Evolutionary conservation across 1,139 yeast genomes (phyloP).

Genomic region (Hyphopichia wangnamkhiaoensis): DNA sequence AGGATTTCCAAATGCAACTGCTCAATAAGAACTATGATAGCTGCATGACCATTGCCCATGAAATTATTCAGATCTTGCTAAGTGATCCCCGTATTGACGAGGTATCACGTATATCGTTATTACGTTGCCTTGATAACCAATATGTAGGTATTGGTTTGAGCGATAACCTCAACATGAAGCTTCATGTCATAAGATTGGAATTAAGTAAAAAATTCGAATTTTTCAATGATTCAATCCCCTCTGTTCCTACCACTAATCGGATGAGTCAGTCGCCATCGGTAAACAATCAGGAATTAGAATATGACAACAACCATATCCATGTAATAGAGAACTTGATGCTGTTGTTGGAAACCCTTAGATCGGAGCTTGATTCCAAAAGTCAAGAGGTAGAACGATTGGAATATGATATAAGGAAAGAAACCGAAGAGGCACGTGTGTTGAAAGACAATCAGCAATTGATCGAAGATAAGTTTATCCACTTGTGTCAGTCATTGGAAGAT

Average conservation of each 20-base stretch:
- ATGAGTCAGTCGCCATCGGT: not conserved
- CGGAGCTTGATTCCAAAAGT: conserved; percentile 24
- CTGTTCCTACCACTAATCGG: conserved; percentile 16
- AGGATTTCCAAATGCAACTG: conserved; percentile 22
- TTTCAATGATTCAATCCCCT: conserved; percentile 10
- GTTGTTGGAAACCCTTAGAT: conserved; percentile 21
- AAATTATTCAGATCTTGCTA: conserved; percentile 23
- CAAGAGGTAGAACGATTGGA: conserved; percentile 22
- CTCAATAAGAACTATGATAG: conserved; percentile 16
- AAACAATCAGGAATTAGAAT: too few relatives aligned
- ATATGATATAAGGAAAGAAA: conserved; percentile 22
- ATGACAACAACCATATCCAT: not conserved
- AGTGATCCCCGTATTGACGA: conserved; percentile 19
- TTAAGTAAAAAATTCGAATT: conserved; percentile 16
- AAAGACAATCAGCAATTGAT: conserved; percentile 19
- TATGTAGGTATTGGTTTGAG: conserved; percentile 7
- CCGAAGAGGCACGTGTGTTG: conserved; percentile 22
- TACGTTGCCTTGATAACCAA: conserved; percentile 16
- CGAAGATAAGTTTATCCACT: conserved; percentile 19
- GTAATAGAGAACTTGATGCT: conserved; percentile 13
- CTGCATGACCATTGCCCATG: conserved; percentile 21
- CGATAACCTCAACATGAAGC: conserved; percentile 24
- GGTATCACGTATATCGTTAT: conserved; percentile 19
- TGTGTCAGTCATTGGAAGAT: conserved; percentile 16
- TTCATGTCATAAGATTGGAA: conserved; percentile 26